Percentiles rank a stretch among this genome's conserved stretches.
phyloP scores from a whole-genome alignment of 2,329 filamentous ascomycete species.

The Arachnomyces sp. region DNA sequence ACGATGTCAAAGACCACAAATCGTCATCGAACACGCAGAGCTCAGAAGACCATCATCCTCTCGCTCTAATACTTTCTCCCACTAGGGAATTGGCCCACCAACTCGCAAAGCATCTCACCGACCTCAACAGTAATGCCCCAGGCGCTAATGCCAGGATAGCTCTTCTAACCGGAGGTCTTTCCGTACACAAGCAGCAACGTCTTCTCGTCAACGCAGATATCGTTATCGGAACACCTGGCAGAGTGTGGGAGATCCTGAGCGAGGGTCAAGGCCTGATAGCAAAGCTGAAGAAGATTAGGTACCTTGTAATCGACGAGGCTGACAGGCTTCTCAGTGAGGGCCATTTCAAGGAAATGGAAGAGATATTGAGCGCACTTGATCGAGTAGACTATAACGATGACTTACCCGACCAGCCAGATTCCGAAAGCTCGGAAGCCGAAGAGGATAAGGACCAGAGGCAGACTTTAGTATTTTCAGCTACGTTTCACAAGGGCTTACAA shows the following conservation, averaged over 20 bases:
- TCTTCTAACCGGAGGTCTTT: conserved; percentile 83
- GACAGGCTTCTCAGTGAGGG: conserved; percentile 87
- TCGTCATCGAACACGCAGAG: conserved; percentile 32
- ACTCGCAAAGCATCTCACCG: conserved; percentile 71
- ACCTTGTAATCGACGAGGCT: conserved; percentile 88
- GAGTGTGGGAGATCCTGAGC: conserved; percentile 89
- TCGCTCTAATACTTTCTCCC: conserved; percentile 78
- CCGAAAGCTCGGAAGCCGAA: conserved; percentile 36
- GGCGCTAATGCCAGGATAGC: conserved; percentile 59
- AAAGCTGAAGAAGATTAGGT: conserved; percentile 66
- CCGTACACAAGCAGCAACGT: conserved; percentile 89
- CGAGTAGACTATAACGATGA: conserved; percentile 42
- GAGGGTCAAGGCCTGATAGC: conserved; percentile 61
- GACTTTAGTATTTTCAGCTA: conserved; percentile 93
- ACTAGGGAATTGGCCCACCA: conserved; percentile 93
- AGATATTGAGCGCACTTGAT: conserved; percentile 77
- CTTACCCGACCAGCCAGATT: conserved; percentile 20
- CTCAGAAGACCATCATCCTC: conserved; percentile 43
- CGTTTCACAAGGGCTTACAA: conserved; percentile 84
- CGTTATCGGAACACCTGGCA: conserved; percentile 85
- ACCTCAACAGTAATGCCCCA: conserved; percentile 60
- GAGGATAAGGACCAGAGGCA: conserved; percentile 50
- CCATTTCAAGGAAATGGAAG: conserved; percentile 88
- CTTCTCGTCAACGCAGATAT: conserved; percentile 79
- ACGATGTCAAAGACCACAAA: conserved; percentile 25